Evolutionary conservation across 1,284 basidiomycete species (phyloP), one percentile per base, ranked within the genome.

Genomic region (Inonotus obliquus): DNA sequence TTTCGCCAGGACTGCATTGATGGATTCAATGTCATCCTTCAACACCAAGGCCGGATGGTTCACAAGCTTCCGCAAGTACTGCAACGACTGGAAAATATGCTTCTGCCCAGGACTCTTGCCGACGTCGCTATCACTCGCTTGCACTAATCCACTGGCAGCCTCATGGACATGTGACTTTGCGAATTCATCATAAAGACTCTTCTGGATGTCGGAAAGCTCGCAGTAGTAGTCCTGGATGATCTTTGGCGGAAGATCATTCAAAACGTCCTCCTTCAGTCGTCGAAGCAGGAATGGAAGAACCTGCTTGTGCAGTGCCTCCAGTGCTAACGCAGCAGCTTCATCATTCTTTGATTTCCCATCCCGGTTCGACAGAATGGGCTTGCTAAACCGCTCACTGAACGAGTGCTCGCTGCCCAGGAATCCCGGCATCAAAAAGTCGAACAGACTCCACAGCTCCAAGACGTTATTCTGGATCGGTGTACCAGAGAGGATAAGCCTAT

Each of bases 171-270:
- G 84, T 0, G 94, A 96, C 71, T 85, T 85, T 1, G 91, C 86
- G 70, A 95, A 97, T 70, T 96, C 90, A 71, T 98, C 96, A 72
- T 98, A 98, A 17, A 98, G 81, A 68, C 87, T 81, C 75, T 94
- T 94, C 77, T 99, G 96, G 57, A 99, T 75, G 14, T 94, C 90
- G 0, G 96, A 98, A 1, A 99, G 81, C 70, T 99, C 96, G 79
- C 96, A 98, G 71, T 98, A 97, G 74, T 99, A 98, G 72, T 99
- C 97, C 75, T 99, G 97, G 65, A 99, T 99, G 73, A 99, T 99
- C 79, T 99, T 99, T 1, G 97, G 97, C 0, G 97, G 97, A 1
- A 99, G 81, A 72, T 99, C 97, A 68, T 94, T 79, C 63, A 99
- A 79, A 23, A 99, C 97, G 70, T 99, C 96, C 75, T 99, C 97